Evolutionary conservation across 495 filamentous ascomycete species (phyloP).

Genomic region (Evernia prunastri): DNA sequence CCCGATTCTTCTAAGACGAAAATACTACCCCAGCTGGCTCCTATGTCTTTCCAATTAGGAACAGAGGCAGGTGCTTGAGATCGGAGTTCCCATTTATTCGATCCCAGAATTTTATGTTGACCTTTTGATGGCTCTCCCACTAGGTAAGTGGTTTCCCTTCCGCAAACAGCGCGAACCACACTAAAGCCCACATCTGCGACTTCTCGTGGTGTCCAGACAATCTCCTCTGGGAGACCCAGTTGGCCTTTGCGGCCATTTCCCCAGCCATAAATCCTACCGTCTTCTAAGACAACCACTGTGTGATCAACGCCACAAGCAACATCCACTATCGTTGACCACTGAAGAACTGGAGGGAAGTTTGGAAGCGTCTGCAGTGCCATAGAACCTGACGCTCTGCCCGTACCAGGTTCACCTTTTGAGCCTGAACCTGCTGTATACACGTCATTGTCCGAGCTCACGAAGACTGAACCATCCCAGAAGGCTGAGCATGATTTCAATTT

Average conservation of each 20-base stretch:
- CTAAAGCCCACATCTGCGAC: constrained; percentile 50
- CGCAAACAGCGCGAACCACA: constrained; percentile 61
- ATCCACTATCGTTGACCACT: constrained; percentile 37
- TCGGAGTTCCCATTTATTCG: constrained; percentile 60
- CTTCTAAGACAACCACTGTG: constrained; percentile 61
- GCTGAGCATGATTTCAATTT: constrained; percentile 48
- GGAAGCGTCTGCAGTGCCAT: constrained; percentile 35
- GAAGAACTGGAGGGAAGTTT: constrained; percentile 52
- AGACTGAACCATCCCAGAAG: constrained; percentile 66
- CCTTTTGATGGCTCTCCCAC: constrained; percentile 46
- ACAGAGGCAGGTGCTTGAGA: constrained; percentile 34
- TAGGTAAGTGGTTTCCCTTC: constrained; percentile 73
- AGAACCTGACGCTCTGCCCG: constrained; percentile 37
- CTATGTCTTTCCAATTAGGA: constrained; percentile 50
- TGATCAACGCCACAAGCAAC: constrained; percentile 73
- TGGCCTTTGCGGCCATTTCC: constrained; percentile 80
- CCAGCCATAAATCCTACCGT: constrained; percentile 82
- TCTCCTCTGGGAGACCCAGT: constrained; percentile 48
- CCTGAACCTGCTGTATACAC: constrained; percentile 61
- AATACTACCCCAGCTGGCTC: constrained; percentile 75
- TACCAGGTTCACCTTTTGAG: constrained; percentile 64
- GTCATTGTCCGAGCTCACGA: constrained; percentile 43
- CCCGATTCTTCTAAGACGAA: constrained; percentile 58
- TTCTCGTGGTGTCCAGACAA: constrained; percentile 52
- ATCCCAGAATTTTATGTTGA: constrained; percentile 56